Percentiles rank a stretch among this genome's conserved stretches.
phyloP scores from a whole-genome alignment of 73 alveolate species.

The Breviolum minutum region DNA sequence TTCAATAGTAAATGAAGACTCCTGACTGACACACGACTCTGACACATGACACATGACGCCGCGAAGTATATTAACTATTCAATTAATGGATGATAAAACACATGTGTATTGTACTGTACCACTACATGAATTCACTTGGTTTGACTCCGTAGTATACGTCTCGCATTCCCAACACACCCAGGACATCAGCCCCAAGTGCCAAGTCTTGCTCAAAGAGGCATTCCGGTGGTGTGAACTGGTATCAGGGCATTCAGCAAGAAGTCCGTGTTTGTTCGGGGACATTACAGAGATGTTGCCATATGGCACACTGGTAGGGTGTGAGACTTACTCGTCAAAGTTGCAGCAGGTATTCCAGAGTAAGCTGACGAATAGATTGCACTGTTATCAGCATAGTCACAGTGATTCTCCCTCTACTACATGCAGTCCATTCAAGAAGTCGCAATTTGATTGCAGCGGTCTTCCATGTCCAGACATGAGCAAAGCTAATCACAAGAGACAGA shows the following conservation, averaged over 20 bases:
- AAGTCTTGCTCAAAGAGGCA: neutral
- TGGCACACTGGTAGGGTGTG: neutral
- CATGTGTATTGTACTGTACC: neutral
- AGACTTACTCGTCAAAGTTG: neutral
- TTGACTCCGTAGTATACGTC: neutral
- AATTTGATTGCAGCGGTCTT: neutral
- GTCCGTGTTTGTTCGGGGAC: neutral
- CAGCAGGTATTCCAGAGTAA: no score
- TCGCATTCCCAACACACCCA: neutral
- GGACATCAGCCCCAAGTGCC: neutral
- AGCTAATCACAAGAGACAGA: neutral
- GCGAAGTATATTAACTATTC: neutral
- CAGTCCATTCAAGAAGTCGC: neutral
- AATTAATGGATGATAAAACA: neutral
- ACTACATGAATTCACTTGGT: no score
- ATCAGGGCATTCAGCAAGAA: neutral
- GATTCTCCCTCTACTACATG: neutral
- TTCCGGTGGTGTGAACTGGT: neutral
- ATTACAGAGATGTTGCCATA: neutral
- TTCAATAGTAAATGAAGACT: neutral
- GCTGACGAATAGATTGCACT: neutral
- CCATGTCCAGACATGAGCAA: constrained; percentile 42
- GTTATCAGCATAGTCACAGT: neutral
- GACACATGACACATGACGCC: neutral
- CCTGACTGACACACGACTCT: neutral